Percentiles rank a stretch among this genome's conserved stretches.
These are phyloP conservation scores for Hemileccinum impolitum DNA, from an alignment of 768 basidiomycete species.

Conservation along the genomic window DNA sequence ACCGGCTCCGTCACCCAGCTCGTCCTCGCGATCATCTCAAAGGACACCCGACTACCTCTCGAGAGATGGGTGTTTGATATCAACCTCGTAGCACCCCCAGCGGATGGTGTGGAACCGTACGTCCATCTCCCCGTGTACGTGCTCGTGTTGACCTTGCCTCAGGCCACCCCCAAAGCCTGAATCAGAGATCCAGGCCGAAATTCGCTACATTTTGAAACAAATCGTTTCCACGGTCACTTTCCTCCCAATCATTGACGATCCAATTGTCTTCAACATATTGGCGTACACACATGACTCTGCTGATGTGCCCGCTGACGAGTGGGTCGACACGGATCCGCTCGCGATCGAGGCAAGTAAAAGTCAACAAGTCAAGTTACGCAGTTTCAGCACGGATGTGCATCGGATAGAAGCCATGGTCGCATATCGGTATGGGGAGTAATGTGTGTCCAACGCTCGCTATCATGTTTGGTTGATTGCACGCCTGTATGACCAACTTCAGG, in stretches of 20 bases:
- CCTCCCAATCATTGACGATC: constrained; percentile 91
- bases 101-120: constrained; percentile 49
- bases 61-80: constrained; percentile 99
- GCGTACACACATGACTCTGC: constrained; percentile 93
- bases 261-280: constrained; percentile 95
- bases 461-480: not conserved
- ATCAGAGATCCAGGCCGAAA: constrained; percentile 93
- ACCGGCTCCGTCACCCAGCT: constrained; percentile 90
- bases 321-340: constrained; percentile 93
- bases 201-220: constrained; percentile 96
- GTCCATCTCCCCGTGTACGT: constrained; percentile 21
- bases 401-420: constrained; percentile 98
- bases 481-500: not conserved
- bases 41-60: constrained; percentile 85
- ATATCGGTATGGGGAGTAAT: constrained; percentile 84
- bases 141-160: not conserved
- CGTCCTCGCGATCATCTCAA: constrained; percentile 93
- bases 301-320: constrained; percentile 88
- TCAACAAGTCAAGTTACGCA: constrained; percentile 91
- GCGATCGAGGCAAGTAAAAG: constrained; percentile 92
- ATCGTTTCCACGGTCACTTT: constrained; percentile 97
- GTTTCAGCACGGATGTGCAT: constrained; percentile 97
- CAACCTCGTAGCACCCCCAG: constrained; percentile 68
- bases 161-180: constrained; percentile 68
- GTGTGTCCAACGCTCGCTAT: not conserved